These are phyloP conservation scores for Neurospora tetraspora DNA, from an alignment of 495 filamentous ascomycete species.

Conservation along the genomic window DNA sequence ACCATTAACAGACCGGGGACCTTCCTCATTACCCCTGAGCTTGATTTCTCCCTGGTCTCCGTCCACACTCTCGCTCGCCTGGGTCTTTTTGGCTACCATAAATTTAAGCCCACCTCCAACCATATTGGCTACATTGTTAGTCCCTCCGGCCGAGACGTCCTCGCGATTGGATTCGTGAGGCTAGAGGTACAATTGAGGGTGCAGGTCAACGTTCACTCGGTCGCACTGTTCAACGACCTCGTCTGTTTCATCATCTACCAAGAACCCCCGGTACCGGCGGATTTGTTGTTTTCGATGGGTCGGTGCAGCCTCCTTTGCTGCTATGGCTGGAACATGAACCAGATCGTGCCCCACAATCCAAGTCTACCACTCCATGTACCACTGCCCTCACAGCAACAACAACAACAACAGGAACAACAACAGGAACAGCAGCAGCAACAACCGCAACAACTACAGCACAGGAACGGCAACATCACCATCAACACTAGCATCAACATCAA, in stretches of 20 bases:
- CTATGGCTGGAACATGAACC: neutral
- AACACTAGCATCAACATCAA: neutral
- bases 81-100: neutral
- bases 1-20: neutral
- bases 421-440: too few species aligned
- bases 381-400: neutral
- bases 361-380: neutral
- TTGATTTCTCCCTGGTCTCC: neutral
- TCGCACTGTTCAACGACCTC: neutral
- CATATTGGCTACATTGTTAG: neutral
- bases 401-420: neutral
- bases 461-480: neutral
- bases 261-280: neutral
- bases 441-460: too few species aligned
- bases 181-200: neutral
- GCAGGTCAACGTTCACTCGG: neutral
- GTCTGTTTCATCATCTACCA: neutral
- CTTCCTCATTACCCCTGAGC: neutral
- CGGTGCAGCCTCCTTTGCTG: neutral
- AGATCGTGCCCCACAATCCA: neutral
- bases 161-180: neutral
- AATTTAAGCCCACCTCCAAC: neutral
- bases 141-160: neutral
- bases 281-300: neutral
- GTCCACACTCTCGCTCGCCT: neutral